Conservation (phyloP, 129 eudicot genomes). For the Erigeron canadensis region DNA sequence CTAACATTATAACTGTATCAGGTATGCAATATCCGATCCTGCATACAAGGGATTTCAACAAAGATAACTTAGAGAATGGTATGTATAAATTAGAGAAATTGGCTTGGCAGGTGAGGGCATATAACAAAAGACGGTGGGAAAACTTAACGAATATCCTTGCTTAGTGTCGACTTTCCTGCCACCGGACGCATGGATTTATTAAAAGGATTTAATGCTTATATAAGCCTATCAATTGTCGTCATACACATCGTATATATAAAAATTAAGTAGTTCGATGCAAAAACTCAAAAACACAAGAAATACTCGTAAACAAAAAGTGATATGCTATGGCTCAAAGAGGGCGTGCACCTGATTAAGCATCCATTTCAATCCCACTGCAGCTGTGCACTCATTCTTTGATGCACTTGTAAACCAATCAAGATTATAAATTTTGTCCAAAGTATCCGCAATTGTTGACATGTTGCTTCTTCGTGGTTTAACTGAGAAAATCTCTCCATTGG, state of each 20-base stretch:
- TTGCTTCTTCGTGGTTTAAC: conserved; percentile 78
- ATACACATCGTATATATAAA: neutral
- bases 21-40: neutral
- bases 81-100: neutral
- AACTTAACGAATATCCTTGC: neutral
- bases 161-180: neutral
- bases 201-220: neutral
- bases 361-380: conserved; percentile 95
- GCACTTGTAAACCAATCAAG: conserved; percentile 84
- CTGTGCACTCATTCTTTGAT: conserved; percentile 85
- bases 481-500: conserved; percentile 93
- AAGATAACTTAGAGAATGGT: neutral
- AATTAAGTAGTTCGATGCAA: conserved; percentile 6
- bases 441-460: conserved; percentile 60
- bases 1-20: neutral
- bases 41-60: neutral
- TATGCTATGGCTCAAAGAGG: conserved; percentile 11
- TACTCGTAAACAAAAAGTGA: neutral
- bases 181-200: neutral
- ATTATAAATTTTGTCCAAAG: conserved; percentile 74
- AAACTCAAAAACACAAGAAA: neutral
- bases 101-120: neutral
- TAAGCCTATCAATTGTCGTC: neutral
- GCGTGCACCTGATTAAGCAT: conserved; percentile 90
- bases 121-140: neutral